These are phyloP conservation scores for Acacia crassicarpa DNA, from an alignment of 306 rosid species.

Conservation along the genomic window DNA sequence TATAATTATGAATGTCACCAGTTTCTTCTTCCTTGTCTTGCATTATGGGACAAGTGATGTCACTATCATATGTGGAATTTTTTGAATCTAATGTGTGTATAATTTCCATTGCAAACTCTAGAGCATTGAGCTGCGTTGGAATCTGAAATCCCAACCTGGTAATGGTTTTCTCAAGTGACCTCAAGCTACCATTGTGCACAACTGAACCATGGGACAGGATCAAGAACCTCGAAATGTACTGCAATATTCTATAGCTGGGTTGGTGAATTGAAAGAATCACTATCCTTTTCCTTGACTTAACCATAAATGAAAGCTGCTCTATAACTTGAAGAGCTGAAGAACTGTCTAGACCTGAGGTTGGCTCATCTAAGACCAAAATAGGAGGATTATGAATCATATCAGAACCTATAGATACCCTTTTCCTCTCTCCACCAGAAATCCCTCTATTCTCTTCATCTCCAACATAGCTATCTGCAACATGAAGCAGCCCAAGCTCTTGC, in stretches of 20 bases:
- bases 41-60: background rate
- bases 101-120: slow-evolving; percentile 87
- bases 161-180: slow-evolving; percentile 60
- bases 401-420: slow-evolving; percentile 6
- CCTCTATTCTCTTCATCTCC: slow-evolving; percentile 82
- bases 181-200: slow-evolving; percentile 71
- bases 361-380: slow-evolving; percentile 42
- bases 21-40: slow-evolving; percentile 40
- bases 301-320: slow-evolving; percentile 71
- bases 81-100: slow-evolving; percentile 45
- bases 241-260: slow-evolving; percentile 83
- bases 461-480: slow-evolving; percentile 68
- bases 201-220: slow-evolving; percentile 74
- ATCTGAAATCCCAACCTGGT: slow-evolving; percentile 53
- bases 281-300: slow-evolving; percentile 56
- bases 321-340: slow-evolving; percentile 61
- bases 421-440: slow-evolving; percentile 7
- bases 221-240: slow-evolving; percentile 65
- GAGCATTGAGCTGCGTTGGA: slow-evolving; percentile 69
- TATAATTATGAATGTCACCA: background rate
- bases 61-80: slow-evolving; percentile 25
- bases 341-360: slow-evolving; percentile 13
- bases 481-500: slow-evolving; percentile 75
- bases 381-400: slow-evolving; percentile 22
- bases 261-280: slow-evolving; percentile 86